phyloP scores from a whole-genome alignment of 345 rosid genomes.

The Eutrema yunnanense region DNA sequence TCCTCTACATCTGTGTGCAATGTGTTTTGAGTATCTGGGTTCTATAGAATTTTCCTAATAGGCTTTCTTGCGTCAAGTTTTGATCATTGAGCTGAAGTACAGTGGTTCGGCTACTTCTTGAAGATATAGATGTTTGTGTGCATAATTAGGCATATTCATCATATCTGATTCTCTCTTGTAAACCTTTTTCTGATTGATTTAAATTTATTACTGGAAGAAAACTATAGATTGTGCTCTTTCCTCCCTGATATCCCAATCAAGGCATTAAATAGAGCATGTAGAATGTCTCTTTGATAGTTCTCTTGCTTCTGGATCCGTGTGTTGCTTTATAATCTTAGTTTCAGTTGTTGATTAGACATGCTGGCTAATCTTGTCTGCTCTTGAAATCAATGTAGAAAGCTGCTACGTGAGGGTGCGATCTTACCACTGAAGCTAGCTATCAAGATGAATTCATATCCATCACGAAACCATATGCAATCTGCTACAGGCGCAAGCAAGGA shows the following conservation, averaged over 20 bases:
- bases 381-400: neutral
- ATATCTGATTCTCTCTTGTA: neutral
- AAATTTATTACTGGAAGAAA: neutral
- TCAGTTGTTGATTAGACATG: neutral
- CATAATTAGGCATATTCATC: neutral
- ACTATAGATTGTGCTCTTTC: neutral
- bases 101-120: neutral
- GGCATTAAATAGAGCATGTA: neutral
- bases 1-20: neutral
- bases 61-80: neutral
- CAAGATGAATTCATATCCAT: slow-evolving; percentile 43
- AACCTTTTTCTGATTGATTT: neutral
- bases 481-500: slow-evolving; percentile 26
- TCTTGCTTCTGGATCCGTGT: neutral
- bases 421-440: slow-evolving; percentile 12
- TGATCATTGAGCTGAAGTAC: neutral
- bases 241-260: neutral
- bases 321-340: neutral
- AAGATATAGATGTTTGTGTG: neutral
- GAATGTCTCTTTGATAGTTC: neutral
- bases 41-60: neutral
- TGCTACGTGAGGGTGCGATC: neutral
- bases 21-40: neutral
- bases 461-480: slow-evolving; percentile 34
- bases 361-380: neutral